Evolutionary conservation across 164 flowering plant genomes (phyloP), one percentile per base, ranked within the genome.

Genomic region (Sextonia rubra): DNA sequence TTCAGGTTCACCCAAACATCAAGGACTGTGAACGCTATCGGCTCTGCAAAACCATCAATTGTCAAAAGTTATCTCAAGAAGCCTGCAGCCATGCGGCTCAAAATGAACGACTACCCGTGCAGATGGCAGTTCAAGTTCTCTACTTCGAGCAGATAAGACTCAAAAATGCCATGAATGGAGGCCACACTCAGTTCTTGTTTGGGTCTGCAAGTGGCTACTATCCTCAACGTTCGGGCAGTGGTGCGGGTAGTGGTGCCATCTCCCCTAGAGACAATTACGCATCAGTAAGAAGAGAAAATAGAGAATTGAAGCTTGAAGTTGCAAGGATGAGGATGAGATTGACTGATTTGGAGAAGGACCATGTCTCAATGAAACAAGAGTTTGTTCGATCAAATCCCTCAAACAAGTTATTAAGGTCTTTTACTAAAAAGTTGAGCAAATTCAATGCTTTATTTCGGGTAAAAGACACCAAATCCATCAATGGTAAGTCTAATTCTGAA

Each of bases 251-350:
- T 64, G 98, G 97, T 22, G 90, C 97, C 75, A 91, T 95, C 67
- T 95, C 99, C 0, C 99, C 98, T 2, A 76, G 97, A 73, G 99
- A 95, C 70, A 93, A 95, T 73, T 95, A 95, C 49, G 99, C 99
- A 18, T 95, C 98, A 2, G 97, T 95, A 32, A 85, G 99, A 73
- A 83, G 97, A 77, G 99, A 95, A 81, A 95, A 95, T 78, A 74
- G 98, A 49, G 99, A 95, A 77, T 88, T 95, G 79, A 93, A 91
- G 79, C 94, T 93, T 9, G 98, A 95, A 78, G 93, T 95, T 20
- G 91, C 98, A 17, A 82, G 98, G 76, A 93, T 95, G 98, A 89
- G 99, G 69, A 93, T 95, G 98, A 86, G 98, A 81, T 86, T 95
- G 15, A 93, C 96, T 0, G 99, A 95, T 72, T 68, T 95, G 47